Evolutionary conservation across 2,329 filamentous ascomycete genomes (phyloP), one percentile per base, ranked within the genome.

Genomic region (Epichloe hybrida): DNA sequence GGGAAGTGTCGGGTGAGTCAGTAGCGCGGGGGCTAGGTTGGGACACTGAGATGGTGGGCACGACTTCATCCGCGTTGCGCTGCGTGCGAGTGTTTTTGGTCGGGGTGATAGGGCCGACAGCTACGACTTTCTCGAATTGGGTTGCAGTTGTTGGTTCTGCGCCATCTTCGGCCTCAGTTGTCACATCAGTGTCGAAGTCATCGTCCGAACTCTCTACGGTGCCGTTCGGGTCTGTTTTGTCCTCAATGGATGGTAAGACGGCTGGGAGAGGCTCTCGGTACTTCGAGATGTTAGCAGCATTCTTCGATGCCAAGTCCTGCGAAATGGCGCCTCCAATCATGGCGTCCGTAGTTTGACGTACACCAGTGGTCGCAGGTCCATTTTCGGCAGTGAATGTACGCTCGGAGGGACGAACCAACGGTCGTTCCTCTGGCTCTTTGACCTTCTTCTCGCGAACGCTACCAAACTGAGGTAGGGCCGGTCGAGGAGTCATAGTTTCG

Each of bases 401-500:
- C 36, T 75, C 73, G 5, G 66, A 56, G 6, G 80, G 79, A 31
- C 77, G 72, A 38, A 83, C 77, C 45, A 83, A 67, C 0, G 76
- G 72, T 2, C 80, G 71, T 58, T 83, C 83, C 39, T 75, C 69
- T 0, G 67, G 58, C 47, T 79, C 74, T 39, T 69, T 73, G 7
- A 66, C 61, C 56, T 80, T 81, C 64, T 77, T 80, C 31, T 82
- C 79, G 21, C 83, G 75, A 21, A 90, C 73, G 59, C 86, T 89
- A 17, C 85, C 85, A 63, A 90, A 90, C 1, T 76, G 83, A 2
- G 86, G 86, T 38, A 90, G 67, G 1, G 80, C 81, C 6, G 86
- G 84, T 35, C 84, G 72, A n/a, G 86, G 86, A 56, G 80, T 80
- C 83, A 88, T 87, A 13, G 80, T 69, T 53, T 83, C 76, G 41